A percentile compares a stretch with the other conserved stretches of the same genome.
phyloP scores from a whole-genome alignment of 208 protist genomes.

The Trypanosoma cruzi region DNA sequence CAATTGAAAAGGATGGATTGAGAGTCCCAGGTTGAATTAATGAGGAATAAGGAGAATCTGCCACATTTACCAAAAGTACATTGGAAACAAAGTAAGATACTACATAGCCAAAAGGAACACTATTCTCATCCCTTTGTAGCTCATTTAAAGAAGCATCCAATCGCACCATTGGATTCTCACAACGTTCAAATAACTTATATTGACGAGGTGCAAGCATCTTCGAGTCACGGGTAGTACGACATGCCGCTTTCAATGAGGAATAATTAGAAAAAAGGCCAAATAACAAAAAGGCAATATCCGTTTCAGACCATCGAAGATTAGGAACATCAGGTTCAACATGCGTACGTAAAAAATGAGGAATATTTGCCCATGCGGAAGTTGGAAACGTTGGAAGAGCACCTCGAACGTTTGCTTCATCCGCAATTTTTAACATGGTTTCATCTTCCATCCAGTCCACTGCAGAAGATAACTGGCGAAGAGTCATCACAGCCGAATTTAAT shows the following conservation, averaged over 20 bases:
- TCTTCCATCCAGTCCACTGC: conserved; percentile 61
- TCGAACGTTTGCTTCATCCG: conserved; percentile 31
- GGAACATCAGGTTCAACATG: conserved; percentile 44
- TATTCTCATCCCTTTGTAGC: conserved; percentile 37
- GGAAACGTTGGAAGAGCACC: conserved; percentile 60
- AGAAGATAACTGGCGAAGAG: conserved; percentile 50
- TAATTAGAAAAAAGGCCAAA: conserved; percentile 55
- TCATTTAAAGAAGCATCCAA: conserved; percentile 34
- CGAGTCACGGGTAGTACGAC: conserved; percentile 47
- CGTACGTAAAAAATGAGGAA: conserved; percentile 82
- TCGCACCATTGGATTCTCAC: conserved; percentile 25
- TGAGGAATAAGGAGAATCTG: conserved; percentile 3
- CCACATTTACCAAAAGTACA: conserved; percentile 22
- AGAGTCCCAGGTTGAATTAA: conserved; percentile 44
- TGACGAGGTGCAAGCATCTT: conserved; percentile 69
- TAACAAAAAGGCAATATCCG: conserved; percentile 41
- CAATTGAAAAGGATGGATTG: conserved; percentile 28
- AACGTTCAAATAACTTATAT: conserved; percentile 64
- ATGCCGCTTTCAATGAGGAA: conserved; percentile 30
- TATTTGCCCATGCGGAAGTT: conserved; percentile 39
- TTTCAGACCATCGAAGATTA: conserved; percentile 65
- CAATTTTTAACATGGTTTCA: conserved; percentile 41
- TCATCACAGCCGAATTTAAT: conserved; percentile 66
- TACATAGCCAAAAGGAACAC: conserved; percentile 64
- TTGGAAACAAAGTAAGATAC: conserved; percentile 33